Conservation (phyloP, 1,284 basidiomycete genomes). For the Stygiomarasmius scandens region DNA sequence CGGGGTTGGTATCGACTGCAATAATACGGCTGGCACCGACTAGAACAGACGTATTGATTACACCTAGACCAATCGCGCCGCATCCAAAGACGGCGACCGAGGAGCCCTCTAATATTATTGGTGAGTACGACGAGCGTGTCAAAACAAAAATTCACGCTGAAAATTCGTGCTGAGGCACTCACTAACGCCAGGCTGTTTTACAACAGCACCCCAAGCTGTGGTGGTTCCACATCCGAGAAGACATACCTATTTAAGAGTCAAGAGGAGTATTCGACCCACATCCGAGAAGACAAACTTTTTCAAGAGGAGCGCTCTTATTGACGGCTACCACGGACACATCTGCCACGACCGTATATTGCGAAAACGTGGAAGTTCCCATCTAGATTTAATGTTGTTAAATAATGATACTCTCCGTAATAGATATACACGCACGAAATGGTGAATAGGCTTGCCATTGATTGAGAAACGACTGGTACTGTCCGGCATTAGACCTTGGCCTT, state of each 20-base stretch:
- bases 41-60: constrained; percentile 80
- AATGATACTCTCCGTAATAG: neutral
- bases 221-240: constrained; percentile 96
- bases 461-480: constrained; percentile 92
- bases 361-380: constrained; percentile 99
- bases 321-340: constrained; percentile 96
- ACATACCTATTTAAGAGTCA: constrained; percentile 94
- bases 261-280: too few relatives aligned
- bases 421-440: constrained; percentile 79
- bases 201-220: constrained; percentile 92
- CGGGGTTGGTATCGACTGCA: constrained; percentile 89
- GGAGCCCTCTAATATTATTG: constrained; percentile 63
- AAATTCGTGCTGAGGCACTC: constrained; percentile 29
- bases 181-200: constrained; percentile 81
- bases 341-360: constrained; percentile 98
- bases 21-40: constrained; percentile 89
- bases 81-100: constrained; percentile 95
- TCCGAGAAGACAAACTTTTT: constrained; percentile 93
- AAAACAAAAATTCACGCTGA: neutral
- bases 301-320: constrained; percentile 83
- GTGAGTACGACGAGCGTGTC: neutral
- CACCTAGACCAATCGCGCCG: constrained; percentile 95
- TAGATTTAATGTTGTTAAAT: constrained; percentile 31
- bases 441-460: constrained; percentile 84
- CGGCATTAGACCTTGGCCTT: constrained; percentile 97